Base-by-base conservation (phyloP, 345 rosid species). In the Gossypium anomalum region DNA sequence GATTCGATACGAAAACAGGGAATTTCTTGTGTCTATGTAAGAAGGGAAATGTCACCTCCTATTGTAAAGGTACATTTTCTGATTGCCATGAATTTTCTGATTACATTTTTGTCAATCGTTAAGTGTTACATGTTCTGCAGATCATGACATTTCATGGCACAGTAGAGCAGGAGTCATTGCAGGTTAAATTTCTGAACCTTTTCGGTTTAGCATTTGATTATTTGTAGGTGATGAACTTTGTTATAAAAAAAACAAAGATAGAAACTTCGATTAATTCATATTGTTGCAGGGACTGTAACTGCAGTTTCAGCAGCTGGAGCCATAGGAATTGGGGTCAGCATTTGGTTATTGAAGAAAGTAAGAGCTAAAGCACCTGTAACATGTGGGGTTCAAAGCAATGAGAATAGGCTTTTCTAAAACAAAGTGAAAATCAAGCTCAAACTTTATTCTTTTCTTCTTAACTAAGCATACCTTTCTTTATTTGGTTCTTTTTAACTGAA, bases 301-400 rank as follows among this genome's bases (percentile, higher is more conserved):
- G 97, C 82, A 74, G 93, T 90, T 73, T 87, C 97, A 60, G 92
- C 92, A 3, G 96, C 91, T 15, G 91, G 94, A 72, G 91, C 80
- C 25, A n/a, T 94, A 44, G 98, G 97, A 38, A 74, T 90, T 58
- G 97, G 86, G 59, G 92, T 89, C 59, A 92, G 93, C 14, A 66
- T 92, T 19, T 94, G 97, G 97, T 90, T 83, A 78, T 72, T 87
- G 80, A 90, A 77, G 86, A 92, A 89, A 85, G 87, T 88, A 76
- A 88, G 91, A 81, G 89, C 91, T 69, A 89, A 84, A 82, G 91
- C 88, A 70, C 93, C 97, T 0, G 91, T 90, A n/a, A 94, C 98
- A 60, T 84, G 90, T 78, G 97, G 97, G 16, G 93, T 92, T 85
- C 92, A 92, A 56, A 88, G 80, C 85, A 94, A 83, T 78, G 97